These are phyloP conservation scores for Claviceps spartinae DNA, from an alignment of 2,329 filamentous ascomycete genomes.

Conservation along the genomic window DNA sequence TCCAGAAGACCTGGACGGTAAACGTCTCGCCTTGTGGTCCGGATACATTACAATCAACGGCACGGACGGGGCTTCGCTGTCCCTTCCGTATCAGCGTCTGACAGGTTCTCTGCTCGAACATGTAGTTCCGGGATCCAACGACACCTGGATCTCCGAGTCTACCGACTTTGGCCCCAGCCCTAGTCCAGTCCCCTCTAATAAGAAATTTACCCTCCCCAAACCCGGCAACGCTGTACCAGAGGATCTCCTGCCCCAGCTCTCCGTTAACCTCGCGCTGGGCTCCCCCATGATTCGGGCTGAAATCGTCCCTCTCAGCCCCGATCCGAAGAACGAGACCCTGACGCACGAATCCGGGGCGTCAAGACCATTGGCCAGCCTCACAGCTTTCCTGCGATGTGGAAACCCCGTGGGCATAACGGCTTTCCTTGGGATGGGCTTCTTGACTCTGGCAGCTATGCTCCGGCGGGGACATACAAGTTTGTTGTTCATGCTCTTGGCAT, in stretches of 20 bases:
- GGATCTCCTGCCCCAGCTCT: slow-evolving; percentile 25
- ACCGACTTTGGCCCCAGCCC: slow-evolving; percentile 14
- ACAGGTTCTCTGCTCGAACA: slow-evolving; percentile 21
- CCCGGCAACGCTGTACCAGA: slow-evolving; percentile 22
- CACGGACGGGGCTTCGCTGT: slow-evolving; percentile 22
- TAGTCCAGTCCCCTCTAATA: slow-evolving; percentile 17
- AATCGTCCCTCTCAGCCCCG: slow-evolving; percentile 23
- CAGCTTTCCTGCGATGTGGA: slow-evolving; percentile 25
- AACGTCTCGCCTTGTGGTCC: slow-evolving; percentile 7
- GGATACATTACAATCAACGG: slow-evolving; percentile 16
- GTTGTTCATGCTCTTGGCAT: too few relatives aligned
- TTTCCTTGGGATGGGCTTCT: slow-evolving; percentile 33
- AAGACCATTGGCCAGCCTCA: slow-evolving; percentile 29
- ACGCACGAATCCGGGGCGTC: slow-evolving; percentile 23
- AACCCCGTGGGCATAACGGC: slow-evolving; percentile 11
- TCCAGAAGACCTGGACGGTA: slow-evolving; percentile 2
- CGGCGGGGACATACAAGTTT: too few relatives aligned
- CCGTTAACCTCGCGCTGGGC: slow-evolving; percentile 30
- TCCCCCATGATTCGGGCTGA: slow-evolving; percentile 29
- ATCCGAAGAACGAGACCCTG: slow-evolving; percentile 10
- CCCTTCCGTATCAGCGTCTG: slow-evolving; percentile 28
- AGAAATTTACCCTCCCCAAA: slow-evolving; percentile 28
- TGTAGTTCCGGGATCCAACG: slow-evolving; percentile 11
- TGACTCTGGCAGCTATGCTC: slow-evolving; percentile 31
- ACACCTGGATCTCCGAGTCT: slow-evolving; percentile 19